Percentiles rank a stretch among this genome's conserved stretches.
Conservation (phyloP, 129 eudicot species). For the Flaveria robusta region DNA sequence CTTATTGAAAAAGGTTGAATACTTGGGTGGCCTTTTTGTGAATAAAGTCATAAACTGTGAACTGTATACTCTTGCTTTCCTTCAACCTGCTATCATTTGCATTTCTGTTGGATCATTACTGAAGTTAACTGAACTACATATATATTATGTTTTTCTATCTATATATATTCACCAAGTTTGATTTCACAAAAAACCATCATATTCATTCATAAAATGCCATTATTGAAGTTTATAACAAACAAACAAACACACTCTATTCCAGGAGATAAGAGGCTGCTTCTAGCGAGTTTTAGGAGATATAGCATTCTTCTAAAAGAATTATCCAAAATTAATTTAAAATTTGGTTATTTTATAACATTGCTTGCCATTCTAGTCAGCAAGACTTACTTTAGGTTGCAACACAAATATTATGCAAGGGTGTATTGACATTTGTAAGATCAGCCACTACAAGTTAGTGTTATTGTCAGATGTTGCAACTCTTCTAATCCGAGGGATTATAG, state of each 20-base stretch:
- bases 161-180: neutral
- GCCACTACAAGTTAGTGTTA: neutral
- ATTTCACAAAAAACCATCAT: slow-evolving; percentile 9
- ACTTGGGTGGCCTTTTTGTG: neutral
- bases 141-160: slow-evolving; percentile 1
- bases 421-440: slow-evolving; percentile 19
- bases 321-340: neutral
- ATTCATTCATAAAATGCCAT: slow-evolving; percentile 13
- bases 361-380: slow-evolving; percentile 14
- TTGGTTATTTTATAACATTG: neutral
- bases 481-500: neutral
- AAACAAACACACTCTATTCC: too few species aligned
- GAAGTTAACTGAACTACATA: neutral
- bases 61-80: slow-evolving; percentile 4
- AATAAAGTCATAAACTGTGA: too few species aligned
- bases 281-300: too few species aligned
- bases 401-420: slow-evolving; percentile 6
- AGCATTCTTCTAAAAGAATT: neutral
- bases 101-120: slow-evolving; percentile 11
- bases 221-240: neutral
- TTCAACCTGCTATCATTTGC: neutral
- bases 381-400: neutral
- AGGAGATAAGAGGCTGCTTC: too few species aligned
- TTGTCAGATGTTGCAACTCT: slow-evolving; percentile 1
- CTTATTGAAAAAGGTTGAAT: neutral